phyloP scores from a whole-genome alignment of 1,284 basidiomycete genomes.

The Malassezia restricta region DNA sequence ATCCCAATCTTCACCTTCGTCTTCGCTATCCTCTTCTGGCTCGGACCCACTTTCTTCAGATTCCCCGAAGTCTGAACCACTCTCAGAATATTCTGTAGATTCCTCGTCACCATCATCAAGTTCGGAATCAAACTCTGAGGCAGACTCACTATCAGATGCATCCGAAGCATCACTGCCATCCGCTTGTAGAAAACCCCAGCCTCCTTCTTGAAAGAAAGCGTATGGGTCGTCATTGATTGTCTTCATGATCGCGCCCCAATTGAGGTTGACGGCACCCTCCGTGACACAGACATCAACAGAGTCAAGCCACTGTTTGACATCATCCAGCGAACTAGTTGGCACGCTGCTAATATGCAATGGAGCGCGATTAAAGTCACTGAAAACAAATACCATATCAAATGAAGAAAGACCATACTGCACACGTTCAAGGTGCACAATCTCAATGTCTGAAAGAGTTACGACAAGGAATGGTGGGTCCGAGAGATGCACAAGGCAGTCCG shows the following conservation, averaged over 20 bases:
- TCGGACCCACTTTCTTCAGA: conserved; percentile 51
- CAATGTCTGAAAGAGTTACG: conserved; percentile 83
- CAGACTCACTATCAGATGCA: conserved; percentile 30
- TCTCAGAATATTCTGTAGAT: conserved; percentile 33
- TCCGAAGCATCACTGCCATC: conserved; percentile 17
- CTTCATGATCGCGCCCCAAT: conserved; percentile 80
- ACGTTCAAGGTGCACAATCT: conserved; percentile 90
- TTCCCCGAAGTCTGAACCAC: conserved; percentile 42
- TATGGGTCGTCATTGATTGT: conserved; percentile 57
- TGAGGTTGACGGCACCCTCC: conserved; percentile 92
- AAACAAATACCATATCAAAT: conserved; percentile 91
- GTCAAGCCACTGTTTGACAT: conserved; percentile 64
- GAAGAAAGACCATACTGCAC: conserved; percentile 93
- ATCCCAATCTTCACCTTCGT: conserved; percentile 73
- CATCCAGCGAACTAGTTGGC: conserved; percentile 33
- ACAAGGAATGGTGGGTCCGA: conserved; percentile 93
- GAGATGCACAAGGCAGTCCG: conserved; percentile 89
- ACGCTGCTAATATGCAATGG: conserved; percentile 55
- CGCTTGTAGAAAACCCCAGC: conserved; percentile 71
- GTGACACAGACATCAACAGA: conserved; percentile 83
- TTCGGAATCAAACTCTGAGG: conserved; percentile 42
- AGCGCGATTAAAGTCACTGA: conserved; percentile 84
- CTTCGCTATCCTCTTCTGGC: conserved; percentile 56
- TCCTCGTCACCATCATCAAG: conserved; percentile 42
- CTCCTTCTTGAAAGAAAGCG: conserved; percentile 89